Evolutionary conservation across 176 grass and related monocot genomes (phyloP), one percentile per base, ranked within the genome.

Genomic region (Tuctoria greenei): DNA sequence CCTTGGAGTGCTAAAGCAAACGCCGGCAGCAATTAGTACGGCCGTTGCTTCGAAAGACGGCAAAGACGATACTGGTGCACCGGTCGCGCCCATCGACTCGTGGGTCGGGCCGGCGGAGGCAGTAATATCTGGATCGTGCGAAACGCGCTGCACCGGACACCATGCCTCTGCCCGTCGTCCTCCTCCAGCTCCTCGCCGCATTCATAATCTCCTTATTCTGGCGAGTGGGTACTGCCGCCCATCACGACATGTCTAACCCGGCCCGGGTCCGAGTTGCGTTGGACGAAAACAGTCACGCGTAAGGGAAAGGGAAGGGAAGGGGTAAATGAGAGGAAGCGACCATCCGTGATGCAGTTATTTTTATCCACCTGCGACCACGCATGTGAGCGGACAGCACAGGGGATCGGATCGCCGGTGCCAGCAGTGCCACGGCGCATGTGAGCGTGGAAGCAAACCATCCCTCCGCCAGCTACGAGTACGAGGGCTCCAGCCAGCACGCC

Each of bases 161-260:
- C 10, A 2, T 10, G 42, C 42, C 42, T 11, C 8, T 13, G 13
- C 44, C 44, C 2, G 14, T 45, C 31, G 11, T 2, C 42, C 10
- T 44, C 10, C 10, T 46, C 44, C 44, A 4, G 12, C 42, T 12
- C 42, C 42, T 44, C 44, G 31, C 16, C 47, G 47, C 14, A 49
- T 17, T 49, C 5, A 17, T 17, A n/a, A n/a, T n/a, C n/a, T n/a
- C n/a, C n/a, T n/a, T n/a, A n/a, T n/a, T n/a, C n/a, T n/a, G n/a
- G n/a, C n/a, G n/a, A n/a, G n/a, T n/a, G n/a, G n/a, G n/a, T n/a
- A n/a, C n/a, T 45, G 46, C 46, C 46, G 71, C 14, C 31, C 81
- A 58, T 27, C 49, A 9, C 12, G 69, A 41, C 79, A 51, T 69
- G 72, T n/a, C n/a, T n/a, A n/a, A n/a, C 81, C 15, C 64, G 16